Conservation (phyloP, 345 rosid species). For the Punica granatum region DNA sequence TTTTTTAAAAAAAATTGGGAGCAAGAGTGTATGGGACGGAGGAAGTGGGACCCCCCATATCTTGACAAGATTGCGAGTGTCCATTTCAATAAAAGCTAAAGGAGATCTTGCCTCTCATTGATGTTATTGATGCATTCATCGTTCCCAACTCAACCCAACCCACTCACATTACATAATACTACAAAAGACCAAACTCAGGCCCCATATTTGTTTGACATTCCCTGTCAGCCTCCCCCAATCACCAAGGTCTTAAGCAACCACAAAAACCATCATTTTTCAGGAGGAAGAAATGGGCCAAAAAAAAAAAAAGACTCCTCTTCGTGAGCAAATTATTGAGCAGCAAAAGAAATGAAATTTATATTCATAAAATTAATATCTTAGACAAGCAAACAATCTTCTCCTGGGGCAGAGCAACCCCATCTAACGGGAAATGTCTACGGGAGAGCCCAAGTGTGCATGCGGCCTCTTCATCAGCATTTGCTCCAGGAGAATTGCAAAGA, state of each 20-base stretch:
- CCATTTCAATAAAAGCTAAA: conserved; percentile 18
- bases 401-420: not conserved
- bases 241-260: conserved; percentile 2
- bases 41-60: conserved; percentile 16
- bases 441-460: not conserved
- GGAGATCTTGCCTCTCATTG: conserved; percentile 18
- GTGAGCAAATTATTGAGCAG: not conserved
- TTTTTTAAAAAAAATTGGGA: not conserved
- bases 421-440: not conserved
- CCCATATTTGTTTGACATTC: conserved; percentile 19
- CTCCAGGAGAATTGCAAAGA: not conserved
- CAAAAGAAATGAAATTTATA: not conserved
- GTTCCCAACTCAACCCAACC: conserved; percentile 20
- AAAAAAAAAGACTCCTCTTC: not conserved
- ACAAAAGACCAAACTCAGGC: conserved; percentile 23
- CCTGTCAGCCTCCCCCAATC: conserved; percentile 13
- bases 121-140: conserved; percentile 30
- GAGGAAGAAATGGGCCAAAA: not conserved
- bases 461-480: not conserved
- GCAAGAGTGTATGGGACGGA: not conserved
- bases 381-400: not conserved
- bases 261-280: not conserved
- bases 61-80: conserved; percentile 24
- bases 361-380: not conserved
- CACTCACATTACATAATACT: conserved; percentile 22